Evolutionary conservation across 345 rosid species (phyloP).

Genomic region (Psidium friedrichsthalianum): DNA sequence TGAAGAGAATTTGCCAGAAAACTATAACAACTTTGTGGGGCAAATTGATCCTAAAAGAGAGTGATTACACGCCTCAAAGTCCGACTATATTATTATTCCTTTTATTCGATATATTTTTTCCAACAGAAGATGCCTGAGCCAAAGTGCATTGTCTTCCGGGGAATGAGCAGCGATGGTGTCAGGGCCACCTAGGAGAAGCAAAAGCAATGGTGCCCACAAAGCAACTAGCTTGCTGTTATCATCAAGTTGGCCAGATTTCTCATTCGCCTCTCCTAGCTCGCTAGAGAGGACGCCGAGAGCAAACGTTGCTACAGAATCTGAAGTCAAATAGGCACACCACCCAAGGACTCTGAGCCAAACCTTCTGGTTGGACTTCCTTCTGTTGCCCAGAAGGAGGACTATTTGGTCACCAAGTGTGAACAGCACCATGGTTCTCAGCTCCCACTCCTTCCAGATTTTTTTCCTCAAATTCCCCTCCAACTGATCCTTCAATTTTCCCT

Average conservation of each 20-base stretch:
- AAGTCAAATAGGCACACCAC: neutral
- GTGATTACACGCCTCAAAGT: no score
- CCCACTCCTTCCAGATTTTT: neutral
- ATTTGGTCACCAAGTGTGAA: neutral
- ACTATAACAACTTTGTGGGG: no score
- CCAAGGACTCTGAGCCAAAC: neutral
- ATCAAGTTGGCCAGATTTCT: neutral
- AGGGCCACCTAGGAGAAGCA: conserved; percentile 19
- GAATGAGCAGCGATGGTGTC: conserved; percentile 12
- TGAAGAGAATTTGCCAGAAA: no score
- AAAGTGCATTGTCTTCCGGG: conserved; percentile 19
- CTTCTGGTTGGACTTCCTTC: neutral
- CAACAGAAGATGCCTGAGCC: conserved; percentile 5
- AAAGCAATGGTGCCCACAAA: conserved; percentile 21
- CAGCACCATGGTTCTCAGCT: neutral
- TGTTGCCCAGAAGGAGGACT: neutral
- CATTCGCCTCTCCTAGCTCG: neutral
- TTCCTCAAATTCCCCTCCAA: neutral
- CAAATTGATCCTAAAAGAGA: no score
- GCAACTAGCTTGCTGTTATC: neutral
- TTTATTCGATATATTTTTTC: no score
- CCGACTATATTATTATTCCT: no score
- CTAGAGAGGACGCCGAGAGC: neutral
- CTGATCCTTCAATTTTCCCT: no score
- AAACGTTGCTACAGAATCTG: neutral